phyloP scores from a whole-genome alignment of 495 filamentous ascomycete genomes.

The Stereocaulon alpinum region DNA sequence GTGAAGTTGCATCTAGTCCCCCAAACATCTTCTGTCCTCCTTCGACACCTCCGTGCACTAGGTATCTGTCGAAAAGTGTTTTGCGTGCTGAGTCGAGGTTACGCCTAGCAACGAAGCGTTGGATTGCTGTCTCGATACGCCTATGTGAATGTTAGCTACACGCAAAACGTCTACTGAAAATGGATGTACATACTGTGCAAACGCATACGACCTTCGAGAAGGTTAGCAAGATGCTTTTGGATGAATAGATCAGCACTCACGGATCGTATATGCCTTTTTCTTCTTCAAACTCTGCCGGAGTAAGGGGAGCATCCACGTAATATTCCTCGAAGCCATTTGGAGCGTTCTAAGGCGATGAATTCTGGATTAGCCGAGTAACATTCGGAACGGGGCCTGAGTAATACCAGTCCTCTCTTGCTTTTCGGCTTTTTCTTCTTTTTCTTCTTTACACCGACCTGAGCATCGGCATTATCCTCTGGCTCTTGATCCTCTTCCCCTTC shows the following conservation, averaged over 20 bases:
- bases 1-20: conserved; percentile 41
- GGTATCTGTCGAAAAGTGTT: conserved; percentile 65
- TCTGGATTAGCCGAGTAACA: neutral
- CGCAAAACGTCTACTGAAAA: neutral
- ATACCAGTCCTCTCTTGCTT: conserved; percentile 38
- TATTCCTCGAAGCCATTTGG: conserved; percentile 62
- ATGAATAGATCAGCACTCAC: conserved; percentile 28
- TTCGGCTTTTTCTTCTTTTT: conserved; percentile 34
- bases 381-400: neutral
- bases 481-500: conserved; percentile 8
- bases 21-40: conserved; percentile 56
- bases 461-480: neutral
- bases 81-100: conserved; percentile 54
- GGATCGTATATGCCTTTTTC: conserved; percentile 49
- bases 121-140: conserved; percentile 78
- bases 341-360: conserved; percentile 12
- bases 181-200: conserved; percentile 30
- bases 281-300: conserved; percentile 49
- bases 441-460: conserved; percentile 13
- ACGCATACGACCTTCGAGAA: conserved; percentile 28
- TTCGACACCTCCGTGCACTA: conserved; percentile 75
- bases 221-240: conserved; percentile 8
- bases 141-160: conserved; percentile 28
- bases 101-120: conserved; percentile 65
- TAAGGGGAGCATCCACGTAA: conserved; percentile 68